Conservation (phyloP, 768 basidiomycete genomes). For the Pulveroboletus sp. region DNA sequence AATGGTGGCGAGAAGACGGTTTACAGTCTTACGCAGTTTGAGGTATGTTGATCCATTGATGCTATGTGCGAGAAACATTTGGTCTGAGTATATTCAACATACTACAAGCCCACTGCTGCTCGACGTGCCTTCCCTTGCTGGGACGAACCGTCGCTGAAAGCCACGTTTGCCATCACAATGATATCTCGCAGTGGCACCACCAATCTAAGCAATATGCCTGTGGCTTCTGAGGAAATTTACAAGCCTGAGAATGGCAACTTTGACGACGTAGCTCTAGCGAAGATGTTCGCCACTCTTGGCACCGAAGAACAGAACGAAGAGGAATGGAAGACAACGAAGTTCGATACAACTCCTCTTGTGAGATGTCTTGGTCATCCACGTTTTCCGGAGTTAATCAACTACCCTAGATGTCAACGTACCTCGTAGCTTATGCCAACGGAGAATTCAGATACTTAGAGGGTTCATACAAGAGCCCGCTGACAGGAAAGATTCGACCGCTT, state of each 20-base stretch:
- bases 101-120: conserved; percentile 80
- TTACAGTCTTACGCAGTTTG: conserved; percentile 88
- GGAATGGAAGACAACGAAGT: conserved; percentile 80
- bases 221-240: conserved; percentile 52
- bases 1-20: conserved; percentile 58
- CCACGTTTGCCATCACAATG: conserved; percentile 73
- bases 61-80: background rate
- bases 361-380: conserved; percentile 2
- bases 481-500: conserved; percentile 76
- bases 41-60: conserved; percentile 38
- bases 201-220: conserved; percentile 86
- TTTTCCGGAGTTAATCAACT: background rate
- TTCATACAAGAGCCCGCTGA: conserved; percentile 74
- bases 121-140: conserved; percentile 82
- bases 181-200: conserved; percentile 73
- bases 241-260: conserved; percentile 31
- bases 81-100: background rate
- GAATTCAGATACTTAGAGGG: conserved; percentile 69
- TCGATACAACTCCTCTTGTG: conserved; percentile 72
- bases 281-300: conserved; percentile 40
- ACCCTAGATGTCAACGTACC: conserved; percentile 73
- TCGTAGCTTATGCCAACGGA: conserved; percentile 86
- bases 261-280: conserved; percentile 33
- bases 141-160: conserved; percentile 91
- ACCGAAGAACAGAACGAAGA: conserved; percentile 33